Conservation (phyloP, 768 basidiomycete genomes). For the Lyophyllum semitale region DNA sequence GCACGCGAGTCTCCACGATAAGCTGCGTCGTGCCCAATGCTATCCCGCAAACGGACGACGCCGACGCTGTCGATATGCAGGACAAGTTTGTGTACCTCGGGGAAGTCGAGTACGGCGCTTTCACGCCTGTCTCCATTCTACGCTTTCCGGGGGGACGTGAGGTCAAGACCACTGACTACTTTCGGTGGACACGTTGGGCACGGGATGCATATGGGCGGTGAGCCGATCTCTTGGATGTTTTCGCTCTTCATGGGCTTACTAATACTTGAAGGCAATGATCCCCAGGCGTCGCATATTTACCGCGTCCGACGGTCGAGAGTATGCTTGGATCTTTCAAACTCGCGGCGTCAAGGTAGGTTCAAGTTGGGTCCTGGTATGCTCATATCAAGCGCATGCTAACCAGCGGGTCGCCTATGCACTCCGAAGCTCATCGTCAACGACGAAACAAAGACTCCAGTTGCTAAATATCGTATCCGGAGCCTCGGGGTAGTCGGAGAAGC, state of each 20-base stretch:
- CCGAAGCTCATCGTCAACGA: conserved; percentile 10
- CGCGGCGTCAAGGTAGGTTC: conserved; percentile 14
- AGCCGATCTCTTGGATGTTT: not conserved
- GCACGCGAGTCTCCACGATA: conserved; percentile 6
- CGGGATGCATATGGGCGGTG: conserved; percentile 17
- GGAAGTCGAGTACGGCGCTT: conserved; percentile 3
- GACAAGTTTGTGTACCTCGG: conserved; percentile 12
- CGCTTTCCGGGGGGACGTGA: conserved; percentile 26
- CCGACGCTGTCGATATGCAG: conserved; percentile 2
- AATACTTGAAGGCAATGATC: not conserved
- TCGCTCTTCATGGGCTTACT: not conserved
- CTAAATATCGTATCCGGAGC: conserved; percentile 13
- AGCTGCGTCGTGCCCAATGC: conserved; percentile 11
- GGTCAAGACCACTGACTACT: conserved; percentile 25
- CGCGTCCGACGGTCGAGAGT: conserved; percentile 21
- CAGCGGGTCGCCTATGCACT: not conserved
- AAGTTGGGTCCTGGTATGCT: conserved; percentile 2
- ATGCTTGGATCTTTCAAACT: conserved; percentile 18
- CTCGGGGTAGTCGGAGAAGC: conserved; percentile 16
- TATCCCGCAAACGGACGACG: not conserved
- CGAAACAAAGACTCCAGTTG: conserved; percentile 10
- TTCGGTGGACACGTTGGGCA: conserved; percentile 22
- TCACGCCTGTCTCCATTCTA: conserved; percentile 21
- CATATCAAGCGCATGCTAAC: not conserved
- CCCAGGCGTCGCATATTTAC: conserved; percentile 21